Conservation (phyloP, 2,329 filamentous ascomycete genomes). For the Aspergillus sp. region DNA sequence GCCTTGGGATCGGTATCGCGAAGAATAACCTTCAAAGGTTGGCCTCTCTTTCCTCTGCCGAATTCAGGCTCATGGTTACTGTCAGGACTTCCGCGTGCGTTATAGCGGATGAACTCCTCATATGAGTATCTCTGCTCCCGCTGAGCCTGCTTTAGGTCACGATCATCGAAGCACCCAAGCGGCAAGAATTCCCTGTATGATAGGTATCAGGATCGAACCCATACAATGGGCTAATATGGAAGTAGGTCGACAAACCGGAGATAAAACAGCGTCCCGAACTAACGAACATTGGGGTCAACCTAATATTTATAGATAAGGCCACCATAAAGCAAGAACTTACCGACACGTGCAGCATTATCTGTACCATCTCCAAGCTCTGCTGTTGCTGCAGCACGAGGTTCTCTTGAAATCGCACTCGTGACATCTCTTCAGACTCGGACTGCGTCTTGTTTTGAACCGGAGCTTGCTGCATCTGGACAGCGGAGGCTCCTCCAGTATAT, state of each 20-base stretch:
- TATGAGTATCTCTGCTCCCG: conserved; percentile 20
- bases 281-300: conserved; percentile 5
- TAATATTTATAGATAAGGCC: conserved; percentile 1
- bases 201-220: conserved; percentile 8
- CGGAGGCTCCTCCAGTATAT: conserved; percentile 12
- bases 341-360: conserved; percentile 41
- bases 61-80: conserved; percentile 7
- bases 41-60: conserved; percentile 17
- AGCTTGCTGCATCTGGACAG: conserved; percentile 11
- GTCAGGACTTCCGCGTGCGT: conserved; percentile 3
- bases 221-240: neutral
- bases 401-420: conserved; percentile 7
- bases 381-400: conserved; percentile 25
- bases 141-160: conserved; percentile 22
- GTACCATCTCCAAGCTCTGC: conserved; percentile 41
- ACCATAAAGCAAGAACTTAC: conserved; percentile 22
- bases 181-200: conserved; percentile 25
- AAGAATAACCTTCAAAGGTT: conserved; percentile 34
- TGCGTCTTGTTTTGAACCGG: conserved; percentile 10
- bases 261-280: conserved; percentile 31
- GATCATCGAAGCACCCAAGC: conserved; percentile 27
- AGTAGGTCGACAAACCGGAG: conserved; percentile 19
- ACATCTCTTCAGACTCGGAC: conserved; percentile 4
- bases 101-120: conserved; percentile 18
- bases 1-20: conserved; percentile 33